phyloP scores from a whole-genome alignment of 2,329 filamentous ascomycete species.

The Xylaria sp. region DNA sequence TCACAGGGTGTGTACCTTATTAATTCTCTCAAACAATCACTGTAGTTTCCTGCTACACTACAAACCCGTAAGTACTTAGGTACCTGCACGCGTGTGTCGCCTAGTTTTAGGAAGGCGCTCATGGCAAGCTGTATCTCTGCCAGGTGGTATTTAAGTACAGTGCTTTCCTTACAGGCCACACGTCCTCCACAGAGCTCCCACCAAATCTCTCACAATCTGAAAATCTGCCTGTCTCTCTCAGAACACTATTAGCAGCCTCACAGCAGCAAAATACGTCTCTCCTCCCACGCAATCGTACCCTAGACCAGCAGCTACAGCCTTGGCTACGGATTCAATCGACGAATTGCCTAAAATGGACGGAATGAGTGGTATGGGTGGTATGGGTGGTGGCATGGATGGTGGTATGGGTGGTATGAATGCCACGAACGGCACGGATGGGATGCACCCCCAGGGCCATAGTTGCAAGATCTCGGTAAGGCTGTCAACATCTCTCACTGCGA shows the following conservation, averaged over 20 bases:
- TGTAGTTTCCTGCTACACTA: no score
- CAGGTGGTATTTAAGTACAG: background rate
- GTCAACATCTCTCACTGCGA: background rate
- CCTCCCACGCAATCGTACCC: background rate
- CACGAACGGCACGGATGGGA: background rate
- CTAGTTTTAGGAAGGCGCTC: background rate
- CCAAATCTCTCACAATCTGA: background rate
- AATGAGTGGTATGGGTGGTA: constrained; percentile 28
- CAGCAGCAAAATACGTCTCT: background rate
- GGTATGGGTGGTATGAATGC: no score
- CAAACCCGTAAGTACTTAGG: no score
- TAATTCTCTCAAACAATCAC: no score
- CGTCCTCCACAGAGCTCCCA: background rate
- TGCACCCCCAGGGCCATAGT: background rate
- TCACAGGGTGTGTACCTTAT: no score
- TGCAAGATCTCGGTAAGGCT: constrained; percentile 45
- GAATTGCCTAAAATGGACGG: constrained; percentile 9
- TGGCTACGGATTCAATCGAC: background rate
- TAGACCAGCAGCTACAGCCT: constrained; percentile 24
- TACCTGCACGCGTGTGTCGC: no score
- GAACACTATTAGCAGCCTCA: background rate
- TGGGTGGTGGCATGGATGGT: no score
- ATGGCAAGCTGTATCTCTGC: background rate
- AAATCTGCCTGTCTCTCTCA: background rate
- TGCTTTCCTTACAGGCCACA: background rate